Evolutionary conservation across 176 grass and related monocot genomes (phyloP), one percentile per base, ranked within the genome.

Genomic region (Carex cristatella): DNA sequence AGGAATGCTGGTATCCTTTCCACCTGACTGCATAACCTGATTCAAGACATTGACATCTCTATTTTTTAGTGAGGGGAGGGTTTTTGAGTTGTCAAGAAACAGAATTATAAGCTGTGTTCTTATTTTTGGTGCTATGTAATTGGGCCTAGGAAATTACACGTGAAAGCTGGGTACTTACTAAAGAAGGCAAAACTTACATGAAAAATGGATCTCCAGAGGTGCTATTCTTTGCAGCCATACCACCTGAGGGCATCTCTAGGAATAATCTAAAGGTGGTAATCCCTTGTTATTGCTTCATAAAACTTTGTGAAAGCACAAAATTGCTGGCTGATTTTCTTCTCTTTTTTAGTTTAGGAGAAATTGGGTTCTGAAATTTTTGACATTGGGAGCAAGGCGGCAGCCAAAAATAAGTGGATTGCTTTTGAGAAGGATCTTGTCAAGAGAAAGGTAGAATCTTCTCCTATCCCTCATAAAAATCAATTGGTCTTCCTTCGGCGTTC

Each of bases 171-270:
- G 85, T 91, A 32, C 90, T 92, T 12, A 94, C 86, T 57, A 87
- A 95, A 18, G 96, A 99, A 86, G 96, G 93, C 19, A 99, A 91
- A 83, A 84, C 19, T 15, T 95, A 95, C 79, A 87, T 63, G 6
- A 81, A 53, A 27, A 88, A 70, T 63, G 93, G 93, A 9, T 99
- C 88, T 27, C 96, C 93, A 13, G 96, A 99, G 86, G 85, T 79
- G 58, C 88, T 84, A 38, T 84, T 99, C 79, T 87, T 95, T 53
- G 84, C 81, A 0, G 85, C 91, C 28, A 89, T 99, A 32, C 91
- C 96, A 14, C 61, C 85, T 1, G 91, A 91, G 80, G 96, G 96
- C 7, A 87, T 86, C 48, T 88, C 91, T 31, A 88, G 79, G 79
- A 86, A 56, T 3, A 85, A 19, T 75, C 93, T 99, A 38, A 89